Percentiles rank a stretch among this genome's conserved stretches.
Evolutionary conservation across 768 basidiomycete genomes (phyloP).

Genomic region (Hygrophorus pudorinus): DNA sequence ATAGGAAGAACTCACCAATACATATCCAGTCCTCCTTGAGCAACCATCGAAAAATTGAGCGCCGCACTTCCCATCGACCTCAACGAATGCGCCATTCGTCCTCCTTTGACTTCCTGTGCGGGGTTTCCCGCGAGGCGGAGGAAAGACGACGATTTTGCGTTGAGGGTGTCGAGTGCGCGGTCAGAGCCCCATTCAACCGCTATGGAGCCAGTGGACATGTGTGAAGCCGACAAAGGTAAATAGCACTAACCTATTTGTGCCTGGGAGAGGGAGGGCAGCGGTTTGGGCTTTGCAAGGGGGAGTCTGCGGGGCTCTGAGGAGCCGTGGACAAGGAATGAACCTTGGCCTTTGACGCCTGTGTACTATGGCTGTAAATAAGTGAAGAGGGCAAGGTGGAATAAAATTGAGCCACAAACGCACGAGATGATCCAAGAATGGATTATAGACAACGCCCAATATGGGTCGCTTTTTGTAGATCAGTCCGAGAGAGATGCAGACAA

Average conservation of each 20-base stretch:
- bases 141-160: constrained; percentile 58
- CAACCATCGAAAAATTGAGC: constrained; percentile 74
- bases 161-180: constrained; percentile 41
- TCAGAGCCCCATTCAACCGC: constrained; percentile 90
- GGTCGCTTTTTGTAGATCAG: constrained; percentile 76
- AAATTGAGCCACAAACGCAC: constrained; percentile 25
- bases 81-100: constrained; percentile 78
- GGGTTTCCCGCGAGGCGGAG: constrained; percentile 64
- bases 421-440: constrained; percentile 83
- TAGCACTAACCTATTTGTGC: constrained; percentile 50
- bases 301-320: constrained; percentile 39
- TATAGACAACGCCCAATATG: constrained; percentile 86
- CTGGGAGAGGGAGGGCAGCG: constrained; percentile 56
- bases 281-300: constrained; percentile 55
- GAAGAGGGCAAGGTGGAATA: background rate
- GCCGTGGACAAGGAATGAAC: constrained; percentile 61
- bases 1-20: constrained; percentile 54
- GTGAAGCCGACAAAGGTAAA: background rate
- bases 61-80: constrained; percentile 80
- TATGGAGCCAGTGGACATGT: constrained; percentile 12
- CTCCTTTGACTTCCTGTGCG: constrained; percentile 49
- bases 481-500: constrained; percentile 85
- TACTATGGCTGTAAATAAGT: constrained; percentile 34
- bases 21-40: constrained; percentile 79
- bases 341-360: constrained; percentile 68